Evolutionary conservation across 2,329 filamentous ascomycete genomes (phyloP).

Genomic region (Fusarium sacchari): DNA sequence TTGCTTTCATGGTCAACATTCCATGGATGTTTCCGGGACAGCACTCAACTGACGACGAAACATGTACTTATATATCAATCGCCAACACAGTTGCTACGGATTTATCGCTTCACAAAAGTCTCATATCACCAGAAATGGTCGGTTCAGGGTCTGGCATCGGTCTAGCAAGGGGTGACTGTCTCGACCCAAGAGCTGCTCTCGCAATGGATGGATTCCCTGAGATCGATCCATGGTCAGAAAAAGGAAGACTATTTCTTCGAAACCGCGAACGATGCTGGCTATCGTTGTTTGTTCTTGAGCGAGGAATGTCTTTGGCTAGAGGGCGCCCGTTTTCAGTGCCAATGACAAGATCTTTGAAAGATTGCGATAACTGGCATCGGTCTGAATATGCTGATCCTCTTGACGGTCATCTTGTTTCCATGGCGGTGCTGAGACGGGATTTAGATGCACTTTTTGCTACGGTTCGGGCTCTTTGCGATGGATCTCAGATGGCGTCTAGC

Average conservation of each 20-base stretch:
- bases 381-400: slow-evolving; percentile 71
- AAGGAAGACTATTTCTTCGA: slow-evolving; percentile 69
- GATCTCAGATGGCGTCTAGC: slow-evolving; percentile 58
- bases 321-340: slow-evolving; percentile 76
- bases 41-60: slow-evolving; percentile 77
- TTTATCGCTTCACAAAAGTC: slow-evolving; percentile 74
- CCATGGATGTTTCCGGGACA: slow-evolving; percentile 78
- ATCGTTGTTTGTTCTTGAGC: slow-evolving; percentile 76
- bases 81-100: slow-evolving; percentile 76
- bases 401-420: slow-evolving; percentile 77
- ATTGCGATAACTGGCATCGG: slow-evolving; percentile 76
- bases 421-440: slow-evolving; percentile 75
- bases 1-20: slow-evolving; percentile 80
- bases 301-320: slow-evolving; percentile 75
- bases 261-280: slow-evolving; percentile 76
- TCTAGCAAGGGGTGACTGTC: slow-evolving; percentile 72
- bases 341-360: slow-evolving; percentile 70
- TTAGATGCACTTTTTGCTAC: slow-evolving; percentile 67
- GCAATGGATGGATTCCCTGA: slow-evolving; percentile 74
- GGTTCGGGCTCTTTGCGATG: slow-evolving; percentile 69
- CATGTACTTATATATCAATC: slow-evolving; percentile 75
- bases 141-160: slow-evolving; percentile 56
- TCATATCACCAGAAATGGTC: slow-evolving; percentile 63
- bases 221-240: slow-evolving; percentile 68
- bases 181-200: slow-evolving; percentile 73